Evolutionary conservation across 371 early-diverging fungal genomes (phyloP), one percentile per base, ranked within the genome.

Genomic region (Vavraia culicis): DNA sequence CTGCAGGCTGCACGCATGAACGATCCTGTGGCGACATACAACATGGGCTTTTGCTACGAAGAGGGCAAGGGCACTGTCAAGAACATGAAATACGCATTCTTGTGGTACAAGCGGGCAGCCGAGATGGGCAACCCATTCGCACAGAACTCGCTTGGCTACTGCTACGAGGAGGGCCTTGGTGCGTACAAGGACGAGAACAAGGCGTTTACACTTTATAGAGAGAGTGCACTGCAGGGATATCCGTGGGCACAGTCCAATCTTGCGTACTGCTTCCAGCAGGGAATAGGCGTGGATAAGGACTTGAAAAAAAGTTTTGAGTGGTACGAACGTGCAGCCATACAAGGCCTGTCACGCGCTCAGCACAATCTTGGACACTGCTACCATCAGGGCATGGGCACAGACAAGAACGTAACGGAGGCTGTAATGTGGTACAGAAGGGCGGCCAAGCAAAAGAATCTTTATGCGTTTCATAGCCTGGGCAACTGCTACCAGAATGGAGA

Each of bases 11-110:
- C 90, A 5, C 77, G 80, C 31, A 66, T 83, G 47, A 82, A 86
- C n/a, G 85, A 88, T 55, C 77, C 80, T 11, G 75, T 78, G 0
- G 87, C 86, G 23, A 87, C 90, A 87, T 86, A 83, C 73, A 88
- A 87, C 68, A 69, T 85, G n/a, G 87, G 82, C 0, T 88, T 78
- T 58, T 82, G 84, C 53, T 85, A 78, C 59, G 85, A 83, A 56
- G 72, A 78, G 31, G 88, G 86, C 8, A 60, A 78, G 33, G 83
- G 83, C 5, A 72, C 78, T 0, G 69, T 69, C 27, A 65, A 71
- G 19, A 52, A 61, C 51, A 19, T 36, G 9, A 41, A 51, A 35
- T 59, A 55, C 13, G 71, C 71, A 18, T 66, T 54, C 41, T 14
- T 56, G 15, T 57, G 59, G 52, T 70, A 70, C 38, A 51, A 41